Evolutionary conservation across 2,329 filamentous ascomycete species (phyloP).

Genomic region (Calonectria hongkongensis): DNA sequence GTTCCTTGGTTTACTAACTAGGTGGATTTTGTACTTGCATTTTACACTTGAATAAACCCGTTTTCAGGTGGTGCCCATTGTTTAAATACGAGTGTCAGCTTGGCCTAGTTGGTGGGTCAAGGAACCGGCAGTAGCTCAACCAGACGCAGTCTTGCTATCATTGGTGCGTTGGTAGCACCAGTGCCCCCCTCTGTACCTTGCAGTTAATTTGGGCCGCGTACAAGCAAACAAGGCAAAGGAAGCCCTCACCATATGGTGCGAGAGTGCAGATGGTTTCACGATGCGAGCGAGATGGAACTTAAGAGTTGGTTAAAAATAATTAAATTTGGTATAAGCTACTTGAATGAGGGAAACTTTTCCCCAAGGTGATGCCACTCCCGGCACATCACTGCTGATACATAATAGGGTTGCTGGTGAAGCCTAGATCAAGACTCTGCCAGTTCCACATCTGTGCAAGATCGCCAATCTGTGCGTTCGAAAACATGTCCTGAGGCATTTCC

Average conservation of each 20-base stretch:
- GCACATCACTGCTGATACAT: not conserved
- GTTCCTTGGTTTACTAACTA: no score
- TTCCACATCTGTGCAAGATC: slow-evolving; percentile 30
- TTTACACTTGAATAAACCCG: no score
- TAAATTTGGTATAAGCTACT: not conserved
- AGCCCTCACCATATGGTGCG: not conserved
- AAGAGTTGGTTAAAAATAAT: not conserved
- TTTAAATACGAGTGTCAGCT: no score
- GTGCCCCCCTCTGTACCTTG: no score
- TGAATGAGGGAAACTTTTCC: not conserved
- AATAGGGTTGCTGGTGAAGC: slow-evolving; percentile 22
- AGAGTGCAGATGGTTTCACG: no score
- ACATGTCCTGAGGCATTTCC: slow-evolving; percentile 1
- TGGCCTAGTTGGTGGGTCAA: no score
- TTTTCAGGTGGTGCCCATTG: no score
- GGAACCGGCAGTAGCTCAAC: no score
- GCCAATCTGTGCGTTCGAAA: slow-evolving; percentile 13
- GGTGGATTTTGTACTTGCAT: no score
- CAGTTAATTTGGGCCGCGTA: not conserved
- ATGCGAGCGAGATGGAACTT: not conserved
- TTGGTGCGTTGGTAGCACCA: no score
- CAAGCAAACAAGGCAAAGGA: not conserved
- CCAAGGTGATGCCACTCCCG: not conserved
- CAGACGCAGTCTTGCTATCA: no score
- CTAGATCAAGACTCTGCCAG: slow-evolving; percentile 33